Base-by-base conservation (phyloP, 371 early-diverging fungal genomes). In the Sporodiniella umbellata region DNA sequence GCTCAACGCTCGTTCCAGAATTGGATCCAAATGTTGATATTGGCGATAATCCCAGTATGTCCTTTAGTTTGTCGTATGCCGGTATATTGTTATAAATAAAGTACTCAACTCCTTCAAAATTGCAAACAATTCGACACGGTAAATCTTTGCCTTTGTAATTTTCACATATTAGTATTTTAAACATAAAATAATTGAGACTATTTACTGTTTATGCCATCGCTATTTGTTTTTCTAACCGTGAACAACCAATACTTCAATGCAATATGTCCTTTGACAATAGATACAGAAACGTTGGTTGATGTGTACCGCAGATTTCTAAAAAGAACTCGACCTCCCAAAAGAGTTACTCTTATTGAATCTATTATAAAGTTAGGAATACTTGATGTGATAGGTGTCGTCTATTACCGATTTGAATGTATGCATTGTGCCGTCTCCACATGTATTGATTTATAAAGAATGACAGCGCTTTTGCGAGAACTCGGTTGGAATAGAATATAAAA, bases 41-140 rank as follows among this genome's bases (percentile, higher is more conserved):
- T 7, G 50, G 31, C 1, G 56, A 56, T 45, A 71, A 18, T n/a
- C 80, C 79, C 15, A 91, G 62, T 2, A 84, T 72, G n/a, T 69
- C 54, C 45, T 79, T 75, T 42, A 91, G 60, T 8, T 59, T 58
- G 23, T 88, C 82, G 54, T 91, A 93, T 0, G 86, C 89, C 6
- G 87, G 83, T 31, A 81, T 72, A 44, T 90, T 75, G 52, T 93
- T 93, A 70, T 90, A 93, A 47, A 89, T 72, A 59, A 92, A 90
- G 76, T 83, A 87, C 55, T 93, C 94, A 7, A 92, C 57, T 2
- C 94, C 94, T 44, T 91, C 86, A 4, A 91, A 56, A n/a, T 81
- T 78, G 48, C 87, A 76, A 18, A 72, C 79, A 48, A 92, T 74
- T 35, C 91, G 72, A 55, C 89, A 88, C 4, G 78, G 74, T 6